Conservation (phyloP, 1,284 basidiomycete species). For the Thecaphora frezii region DNA sequence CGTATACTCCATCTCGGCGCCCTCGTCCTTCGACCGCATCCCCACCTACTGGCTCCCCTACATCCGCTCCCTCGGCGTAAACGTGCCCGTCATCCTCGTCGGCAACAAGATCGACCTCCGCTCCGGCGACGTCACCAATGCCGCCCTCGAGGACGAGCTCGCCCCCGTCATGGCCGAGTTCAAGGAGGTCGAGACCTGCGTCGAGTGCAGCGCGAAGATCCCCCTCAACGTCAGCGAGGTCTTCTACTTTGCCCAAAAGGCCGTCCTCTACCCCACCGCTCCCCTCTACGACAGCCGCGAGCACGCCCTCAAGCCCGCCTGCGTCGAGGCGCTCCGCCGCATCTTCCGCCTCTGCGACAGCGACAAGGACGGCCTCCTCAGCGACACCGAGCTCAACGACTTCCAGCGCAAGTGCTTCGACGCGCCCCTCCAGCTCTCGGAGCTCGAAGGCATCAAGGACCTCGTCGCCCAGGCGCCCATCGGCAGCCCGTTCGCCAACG, state of each 20-base stretch:
- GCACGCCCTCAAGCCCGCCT: conserved; percentile 81
- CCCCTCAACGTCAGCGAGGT: conserved; percentile 87
- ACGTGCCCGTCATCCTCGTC: conserved; percentile 95
- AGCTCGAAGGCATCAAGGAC: conserved; percentile 69
- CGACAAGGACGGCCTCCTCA: conserved; percentile 90
- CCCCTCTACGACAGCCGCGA: conserved; percentile 95
- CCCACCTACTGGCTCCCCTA: conserved; percentile 98
- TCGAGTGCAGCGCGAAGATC: conserved; percentile 86
- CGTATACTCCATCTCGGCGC: conserved; percentile 90
- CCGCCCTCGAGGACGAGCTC: conserved; percentile 78
- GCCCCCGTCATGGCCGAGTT: conserved; percentile 58
- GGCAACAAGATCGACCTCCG: conserved; percentile 98
- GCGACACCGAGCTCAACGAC: conserved; percentile 88
- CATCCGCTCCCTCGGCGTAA: conserved; percentile 83
- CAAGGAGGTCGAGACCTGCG: conserved; percentile 82
- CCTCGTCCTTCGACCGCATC: conserved; percentile 92
- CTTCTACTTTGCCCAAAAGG: conserved; percentile 99
- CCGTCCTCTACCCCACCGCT: conserved; percentile 93
- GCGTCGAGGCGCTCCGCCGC: conserved; percentile 80
- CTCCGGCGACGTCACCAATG: conserved; percentile 87
- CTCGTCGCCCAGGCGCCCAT: conserved; percentile 45
- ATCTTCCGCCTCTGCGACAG: conserved; percentile 95
- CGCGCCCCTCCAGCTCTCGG: conserved; percentile 84
- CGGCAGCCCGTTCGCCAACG: conserved; percentile 11
- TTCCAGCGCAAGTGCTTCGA: conserved; percentile 97